Evolutionary conservation across 2,329 filamentous ascomycete species (phyloP).

Genomic region (Pseudogymnoascus sp.): DNA sequence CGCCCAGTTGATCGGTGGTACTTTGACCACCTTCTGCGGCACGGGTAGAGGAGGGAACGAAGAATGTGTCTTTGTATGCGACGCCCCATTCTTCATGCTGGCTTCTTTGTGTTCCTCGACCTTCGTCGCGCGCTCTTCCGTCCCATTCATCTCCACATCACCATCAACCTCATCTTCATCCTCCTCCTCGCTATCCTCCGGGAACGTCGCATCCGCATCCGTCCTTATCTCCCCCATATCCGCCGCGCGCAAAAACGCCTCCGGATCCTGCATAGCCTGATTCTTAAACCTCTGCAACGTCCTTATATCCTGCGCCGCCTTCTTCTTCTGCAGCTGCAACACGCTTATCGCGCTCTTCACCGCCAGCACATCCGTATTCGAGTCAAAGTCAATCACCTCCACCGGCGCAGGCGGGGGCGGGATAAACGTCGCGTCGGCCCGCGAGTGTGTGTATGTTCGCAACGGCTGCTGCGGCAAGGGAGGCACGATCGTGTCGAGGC

Average conservation of each 20-base stretch:
- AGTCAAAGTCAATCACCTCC: constrained; percentile 50
- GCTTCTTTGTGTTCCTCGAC: not conserved
- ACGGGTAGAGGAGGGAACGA: constrained; percentile 48
- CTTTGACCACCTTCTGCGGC: constrained; percentile 76
- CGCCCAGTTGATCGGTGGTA: constrained; percentile 87
- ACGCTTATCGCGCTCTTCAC: constrained; percentile 79
- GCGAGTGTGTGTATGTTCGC: constrained; percentile 42
- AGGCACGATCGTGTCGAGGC: constrained; percentile 15
- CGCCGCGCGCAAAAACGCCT: constrained; percentile 65
- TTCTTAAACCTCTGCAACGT: constrained; percentile 63
- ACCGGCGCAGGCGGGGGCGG: constrained; percentile 41
- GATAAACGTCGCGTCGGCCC: constrained; percentile 37
- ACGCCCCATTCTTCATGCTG: not conserved
- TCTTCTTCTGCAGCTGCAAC: constrained; percentile 76
- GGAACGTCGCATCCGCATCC: constrained; percentile 22
- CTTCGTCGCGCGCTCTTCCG: not conserved
- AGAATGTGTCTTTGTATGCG: not conserved
- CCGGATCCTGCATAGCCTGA: constrained; percentile 63
- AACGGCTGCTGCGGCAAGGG: constrained; percentile 9
- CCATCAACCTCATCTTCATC: constrained; percentile 31
- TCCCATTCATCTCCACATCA: constrained; percentile 13
- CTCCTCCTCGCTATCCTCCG: constrained; percentile 24
- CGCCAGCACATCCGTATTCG: constrained; percentile 81
- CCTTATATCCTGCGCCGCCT: constrained; percentile 69
- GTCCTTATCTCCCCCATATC: constrained; percentile 51